phyloP scores from a whole-genome alignment of 2,329 filamentous ascomycete genomes.

The Apiospora saccharicola region DNA sequence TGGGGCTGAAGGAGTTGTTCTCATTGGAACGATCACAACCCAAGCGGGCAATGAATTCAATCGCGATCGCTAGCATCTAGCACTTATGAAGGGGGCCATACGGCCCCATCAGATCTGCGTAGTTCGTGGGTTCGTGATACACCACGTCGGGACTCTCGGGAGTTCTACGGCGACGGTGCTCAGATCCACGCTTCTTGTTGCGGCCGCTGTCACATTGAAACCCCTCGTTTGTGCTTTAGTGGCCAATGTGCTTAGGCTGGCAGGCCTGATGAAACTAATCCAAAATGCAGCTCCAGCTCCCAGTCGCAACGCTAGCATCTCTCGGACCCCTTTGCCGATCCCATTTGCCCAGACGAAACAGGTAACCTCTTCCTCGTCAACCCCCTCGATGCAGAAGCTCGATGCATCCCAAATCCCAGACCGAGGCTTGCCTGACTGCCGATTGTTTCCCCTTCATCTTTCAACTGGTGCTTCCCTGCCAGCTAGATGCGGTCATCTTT shows the following conservation, averaged over 20 bases:
- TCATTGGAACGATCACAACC: not conserved
- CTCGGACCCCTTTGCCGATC: conserved; percentile 12
- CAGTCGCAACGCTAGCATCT: conserved; percentile 17
- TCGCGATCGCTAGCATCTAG: not conserved
- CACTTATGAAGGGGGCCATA: not conserved
- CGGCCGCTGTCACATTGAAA: not conserved
- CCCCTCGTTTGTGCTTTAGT: not conserved
- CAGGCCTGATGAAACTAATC: not conserved
- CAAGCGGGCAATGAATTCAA: not conserved
- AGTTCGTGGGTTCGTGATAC: not conserved
- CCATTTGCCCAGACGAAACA: conserved; percentile 1
- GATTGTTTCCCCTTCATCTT: not conserved
- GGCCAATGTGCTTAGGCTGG: too few relatives aligned
- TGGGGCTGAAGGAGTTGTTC: not conserved
- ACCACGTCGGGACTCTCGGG: conserved; percentile 3
- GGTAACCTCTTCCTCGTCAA: not conserved
- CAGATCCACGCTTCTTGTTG: conserved; percentile 8
- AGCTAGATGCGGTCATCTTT: not conserved
- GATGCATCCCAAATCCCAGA: not conserved
- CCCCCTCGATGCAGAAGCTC: not conserved
- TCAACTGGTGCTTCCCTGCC: not conserved
- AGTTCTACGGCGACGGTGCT: not conserved
- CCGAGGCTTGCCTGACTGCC: not conserved
- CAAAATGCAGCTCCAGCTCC: not conserved
- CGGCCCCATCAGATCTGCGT: not conserved